Evolutionary conservation across 345 rosid genomes (phyloP).

Genomic region (Eucalyptus rudis): DNA sequence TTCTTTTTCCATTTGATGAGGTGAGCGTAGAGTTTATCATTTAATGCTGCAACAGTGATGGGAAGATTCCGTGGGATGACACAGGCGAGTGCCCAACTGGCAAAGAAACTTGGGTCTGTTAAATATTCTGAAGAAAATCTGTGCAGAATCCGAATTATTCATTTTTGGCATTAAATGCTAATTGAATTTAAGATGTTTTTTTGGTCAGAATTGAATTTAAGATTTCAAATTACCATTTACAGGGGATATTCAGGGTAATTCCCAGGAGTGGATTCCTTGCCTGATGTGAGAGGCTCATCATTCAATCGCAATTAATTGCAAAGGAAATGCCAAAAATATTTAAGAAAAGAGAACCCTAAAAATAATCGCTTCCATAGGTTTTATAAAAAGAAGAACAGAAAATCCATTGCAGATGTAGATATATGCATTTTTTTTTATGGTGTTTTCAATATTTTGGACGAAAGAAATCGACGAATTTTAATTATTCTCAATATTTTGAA

Average conservation of each 20-base stretch:
- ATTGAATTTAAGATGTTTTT: not conserved
- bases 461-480: not conserved
- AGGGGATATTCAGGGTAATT: not conserved
- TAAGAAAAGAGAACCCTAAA: not conserved
- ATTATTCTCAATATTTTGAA: not conserved
- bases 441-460: not conserved
- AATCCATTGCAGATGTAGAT: not conserved
- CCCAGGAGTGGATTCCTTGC: not conserved
- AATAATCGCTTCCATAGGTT: not conserved
- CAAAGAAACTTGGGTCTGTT: not conserved
- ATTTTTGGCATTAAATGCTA: not conserved
- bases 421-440: not conserved
- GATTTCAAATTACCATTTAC: not conserved
- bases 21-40: not conserved
- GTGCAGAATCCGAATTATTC: not conserved
- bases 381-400: not conserved
- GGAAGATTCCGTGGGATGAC: not conserved
- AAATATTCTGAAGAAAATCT: not conserved
- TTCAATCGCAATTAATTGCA: not conserved
- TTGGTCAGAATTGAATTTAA: not conserved
- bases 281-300: not conserved
- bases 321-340: not conserved
- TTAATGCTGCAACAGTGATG: not conserved
- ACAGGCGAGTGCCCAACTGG: not conserved
- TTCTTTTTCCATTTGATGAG: not conserved